phyloP scores from a whole-genome alignment of 768 basidiomycete genomes.

The Pleurotus pulmonarius region DNA sequence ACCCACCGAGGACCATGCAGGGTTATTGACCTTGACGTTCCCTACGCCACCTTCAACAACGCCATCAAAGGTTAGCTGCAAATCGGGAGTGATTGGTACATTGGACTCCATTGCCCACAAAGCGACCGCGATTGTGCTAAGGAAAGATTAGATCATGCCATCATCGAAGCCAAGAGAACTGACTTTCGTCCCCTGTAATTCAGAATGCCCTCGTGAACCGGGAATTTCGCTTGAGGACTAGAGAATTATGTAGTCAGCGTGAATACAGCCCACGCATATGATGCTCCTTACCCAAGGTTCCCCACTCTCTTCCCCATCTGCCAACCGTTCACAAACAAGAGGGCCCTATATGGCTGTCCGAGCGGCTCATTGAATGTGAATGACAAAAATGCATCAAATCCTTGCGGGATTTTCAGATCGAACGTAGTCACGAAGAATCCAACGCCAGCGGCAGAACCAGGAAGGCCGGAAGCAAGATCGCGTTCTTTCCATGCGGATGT shows the following conservation, averaged over 20 bases:
- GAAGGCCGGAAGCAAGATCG: slow-evolving; percentile 56
- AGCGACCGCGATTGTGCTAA: slow-evolving; percentile 57
- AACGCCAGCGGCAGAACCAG: slow-evolving; percentile 56
- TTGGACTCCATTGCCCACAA: slow-evolving; percentile 63
- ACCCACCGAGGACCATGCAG: slow-evolving; percentile 44
- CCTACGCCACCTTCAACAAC: slow-evolving; percentile 66
- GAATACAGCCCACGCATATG: background rate
- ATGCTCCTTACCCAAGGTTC: slow-evolving; percentile 51
- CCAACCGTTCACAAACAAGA: slow-evolving; percentile 85
- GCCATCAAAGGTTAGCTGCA: slow-evolving; percentile 52
- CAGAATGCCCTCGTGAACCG: slow-evolving; percentile 79
- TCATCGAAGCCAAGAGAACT: slow-evolving; percentile 14
- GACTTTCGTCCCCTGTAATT: slow-evolving; percentile 72
- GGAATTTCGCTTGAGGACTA: slow-evolving; percentile 81
- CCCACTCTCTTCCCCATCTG: slow-evolving; percentile 82
- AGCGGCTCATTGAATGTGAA: slow-evolving; percentile 63
- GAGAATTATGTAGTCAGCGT: background rate
- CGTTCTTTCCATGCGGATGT: slow-evolving; percentile 56
- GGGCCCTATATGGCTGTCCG: slow-evolving; percentile 65
- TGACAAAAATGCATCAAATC: slow-evolving; percentile 65
- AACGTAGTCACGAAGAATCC: slow-evolving; percentile 83
- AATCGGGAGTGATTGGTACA: slow-evolving; percentile 41
- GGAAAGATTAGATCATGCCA: background rate
- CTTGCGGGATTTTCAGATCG: slow-evolving; percentile 53
- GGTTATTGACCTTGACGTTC: slow-evolving; percentile 51